Conservation (phyloP, 169 alveolate genomes). For the Pseudocohnilembus persalinus region DNA sequence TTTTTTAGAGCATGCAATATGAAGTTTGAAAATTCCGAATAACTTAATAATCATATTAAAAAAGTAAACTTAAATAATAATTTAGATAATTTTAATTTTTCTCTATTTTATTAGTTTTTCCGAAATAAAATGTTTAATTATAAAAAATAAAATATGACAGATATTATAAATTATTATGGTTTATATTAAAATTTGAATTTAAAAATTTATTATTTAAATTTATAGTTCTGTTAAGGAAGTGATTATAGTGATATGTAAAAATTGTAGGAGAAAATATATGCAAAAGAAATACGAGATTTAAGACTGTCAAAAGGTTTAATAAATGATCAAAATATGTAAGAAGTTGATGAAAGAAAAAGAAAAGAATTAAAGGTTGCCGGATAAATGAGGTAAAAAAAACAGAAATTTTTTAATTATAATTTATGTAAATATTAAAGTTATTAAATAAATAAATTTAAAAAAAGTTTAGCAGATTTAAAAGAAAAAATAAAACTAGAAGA, state of each 20-base stretch:
- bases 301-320: slow-evolving; percentile 25
- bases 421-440: too few species aligned
- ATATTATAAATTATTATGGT: too few species aligned
- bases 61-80: slow-evolving; percentile 5
- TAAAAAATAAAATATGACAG: too few species aligned
- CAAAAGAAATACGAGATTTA: slow-evolving; percentile 23
- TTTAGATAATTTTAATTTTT: too few species aligned
- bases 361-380: slow-evolving; percentile 13
- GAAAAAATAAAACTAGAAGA: slow-evolving; percentile 37
- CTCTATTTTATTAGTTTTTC: too few species aligned
- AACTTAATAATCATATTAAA: slow-evolving; percentile 41
- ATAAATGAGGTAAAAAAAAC: too few species aligned
- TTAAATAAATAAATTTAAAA: too few species aligned
- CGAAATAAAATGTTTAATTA: too few species aligned
- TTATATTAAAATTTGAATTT: not conserved
- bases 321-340: slow-evolving; percentile 12
- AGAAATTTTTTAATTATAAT: too few species aligned
- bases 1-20: slow-evolving; percentile 35
- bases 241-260: slow-evolving; percentile 36
- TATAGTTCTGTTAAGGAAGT: slow-evolving; percentile 33
- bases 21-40: slow-evolving; percentile 39
- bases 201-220: not conserved
- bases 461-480: slow-evolving; percentile 31
- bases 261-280: slow-evolving; percentile 28
- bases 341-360: slow-evolving; percentile 14